Base-by-base conservation (phyloP, 352 stramenopile genomes). In the Globisporangium carolinianum region DNA sequence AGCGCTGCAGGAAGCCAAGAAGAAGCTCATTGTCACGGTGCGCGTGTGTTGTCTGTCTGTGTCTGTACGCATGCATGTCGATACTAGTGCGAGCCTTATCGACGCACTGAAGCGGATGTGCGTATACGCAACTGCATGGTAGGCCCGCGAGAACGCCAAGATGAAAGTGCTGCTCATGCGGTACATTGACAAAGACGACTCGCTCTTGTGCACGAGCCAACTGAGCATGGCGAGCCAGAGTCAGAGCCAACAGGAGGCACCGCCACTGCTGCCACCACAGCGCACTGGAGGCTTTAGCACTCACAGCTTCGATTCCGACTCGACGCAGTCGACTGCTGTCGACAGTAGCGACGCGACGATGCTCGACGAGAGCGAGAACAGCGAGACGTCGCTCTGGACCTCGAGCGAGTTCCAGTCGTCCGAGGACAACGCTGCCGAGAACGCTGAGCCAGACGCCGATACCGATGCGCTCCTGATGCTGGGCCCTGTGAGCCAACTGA, bases 121-220 rank as follows among this genome's bases (percentile, higher is more conserved):
- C 49, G 14, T 53, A 8, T 4, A 37, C 24, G 36, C 3, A 8
- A n/a, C 5, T 5, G 6, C 24, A 5, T 41, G 3, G 1, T 51
- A 91, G 78, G 83, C 83, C 17, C 70, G 82, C 18, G 84, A 94
- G 60, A 92, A 92, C 59, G 84, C 84, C 54, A 90, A 91, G 67
- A 91, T 92, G 75, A 90, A 89, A 59, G 83, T 92, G 58, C 50
- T 92, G 55, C 68, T 94, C 32, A 83, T 90, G 77, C 89, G 87
- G 52, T 92, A 94, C 70, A 89, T 94, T 49, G 79, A 94, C 18
- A 87, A 86, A 54, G 84, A 92, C 60, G 77, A 92, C 57, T 89
- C 81, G 57, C 65, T 94, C 36, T 54, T 91, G 51, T 81, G 76
- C 61, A 79, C 79, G 52, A 91, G 81, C 47, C 84, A 94, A 64